Percentiles rank a stretch among this genome's conserved stretches.
These are phyloP conservation scores for Acrodontium crateriforme DNA, from an alignment of 2,329 filamentous ascomycete genomes.

Conservation along the genomic window DNA sequence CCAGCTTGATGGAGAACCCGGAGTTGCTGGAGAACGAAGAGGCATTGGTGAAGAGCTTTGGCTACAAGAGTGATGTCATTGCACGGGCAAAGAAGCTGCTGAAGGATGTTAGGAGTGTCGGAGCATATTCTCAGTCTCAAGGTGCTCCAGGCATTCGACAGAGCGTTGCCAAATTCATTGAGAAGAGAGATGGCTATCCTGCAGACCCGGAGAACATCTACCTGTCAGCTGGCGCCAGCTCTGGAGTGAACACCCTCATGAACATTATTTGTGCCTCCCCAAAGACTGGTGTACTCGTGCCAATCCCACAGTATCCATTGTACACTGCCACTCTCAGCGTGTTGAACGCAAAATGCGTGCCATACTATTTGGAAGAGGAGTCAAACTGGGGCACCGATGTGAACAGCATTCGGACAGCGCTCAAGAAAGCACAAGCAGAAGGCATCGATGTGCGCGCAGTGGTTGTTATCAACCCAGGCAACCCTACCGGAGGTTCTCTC, in stretches of 20 bases:
- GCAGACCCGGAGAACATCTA: conserved; percentile 72
- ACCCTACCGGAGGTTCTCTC: conserved; percentile 85
- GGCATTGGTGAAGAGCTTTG: conserved; percentile 58
- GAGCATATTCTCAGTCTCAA: conserved; percentile 90
- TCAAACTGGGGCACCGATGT: conserved; percentile 81
- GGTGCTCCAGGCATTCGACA: conserved; percentile 76
- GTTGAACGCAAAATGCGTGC: conserved; percentile 73
- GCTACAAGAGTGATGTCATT: conserved; percentile 82
- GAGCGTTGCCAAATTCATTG: conserved; percentile 84
- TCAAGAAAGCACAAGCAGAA: conserved; percentile 59
- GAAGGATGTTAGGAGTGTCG: conserved; percentile 75
- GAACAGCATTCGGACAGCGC: conserved; percentile 56
- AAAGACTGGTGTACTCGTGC: conserved; percentile 73
- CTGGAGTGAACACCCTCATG: conserved; percentile 86
- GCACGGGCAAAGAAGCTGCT: conserved; percentile 70
- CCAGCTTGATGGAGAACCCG: conserved; percentile 86
- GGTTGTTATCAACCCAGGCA: conserved; percentile 96
- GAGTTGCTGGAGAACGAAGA: conserved; percentile 68
- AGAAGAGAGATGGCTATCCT: conserved; percentile 75
- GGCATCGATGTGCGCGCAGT: conserved; percentile 84
- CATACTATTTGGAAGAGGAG: conserved; percentile 84
- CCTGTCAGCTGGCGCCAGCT: conserved; percentile 80
- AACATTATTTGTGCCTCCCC: conserved; percentile 71
- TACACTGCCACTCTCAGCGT: conserved; percentile 88
- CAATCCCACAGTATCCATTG: conserved; percentile 94